These are phyloP conservation scores for Geoglossum cookeanum DNA, from an alignment of 2,329 filamentous ascomycete species.

Conservation along the genomic window DNA sequence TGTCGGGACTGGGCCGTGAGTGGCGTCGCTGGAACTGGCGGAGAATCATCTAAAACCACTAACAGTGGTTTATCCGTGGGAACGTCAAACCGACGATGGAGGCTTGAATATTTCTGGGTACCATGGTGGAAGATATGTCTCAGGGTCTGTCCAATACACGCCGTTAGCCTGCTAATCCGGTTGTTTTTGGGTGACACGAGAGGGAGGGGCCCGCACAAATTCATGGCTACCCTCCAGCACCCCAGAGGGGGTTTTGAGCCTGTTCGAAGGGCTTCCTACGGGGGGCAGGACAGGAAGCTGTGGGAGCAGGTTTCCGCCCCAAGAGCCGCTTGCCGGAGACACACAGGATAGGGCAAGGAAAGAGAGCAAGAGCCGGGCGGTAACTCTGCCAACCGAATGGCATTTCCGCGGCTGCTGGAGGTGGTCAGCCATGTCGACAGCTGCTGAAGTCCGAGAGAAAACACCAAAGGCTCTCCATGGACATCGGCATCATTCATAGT, in stretches of 20 bases:
- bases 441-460: neutral
- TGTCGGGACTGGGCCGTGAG: constrained; percentile 44
- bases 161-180: neutral
- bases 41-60: constrained; percentile 38
- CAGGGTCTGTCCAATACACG: constrained; percentile 32
- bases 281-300: neutral
- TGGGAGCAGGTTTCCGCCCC: neutral
- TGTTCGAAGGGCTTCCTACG: neutral
- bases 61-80: constrained; percentile 40
- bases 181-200: too few relatives aligned
- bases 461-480: neutral
- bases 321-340: neutral
- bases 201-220: neutral
- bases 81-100: constrained; percentile 64
- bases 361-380: constrained; percentile 42
- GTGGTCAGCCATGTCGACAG: neutral
- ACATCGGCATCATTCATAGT: neutral
- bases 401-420: neutral
- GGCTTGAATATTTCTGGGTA: constrained; percentile 52
- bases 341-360: constrained; percentile 37
- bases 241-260: neutral
- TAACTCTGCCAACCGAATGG: constrained; percentile 40
- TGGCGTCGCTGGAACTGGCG: constrained; percentile 15
- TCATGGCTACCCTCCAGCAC: constrained; percentile 6
- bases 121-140: constrained; percentile 90